These are phyloP conservation scores for Cyclanthera cordifolia DNA, from an alignment of 306 rosid genomes.

Conservation along the genomic window DNA sequence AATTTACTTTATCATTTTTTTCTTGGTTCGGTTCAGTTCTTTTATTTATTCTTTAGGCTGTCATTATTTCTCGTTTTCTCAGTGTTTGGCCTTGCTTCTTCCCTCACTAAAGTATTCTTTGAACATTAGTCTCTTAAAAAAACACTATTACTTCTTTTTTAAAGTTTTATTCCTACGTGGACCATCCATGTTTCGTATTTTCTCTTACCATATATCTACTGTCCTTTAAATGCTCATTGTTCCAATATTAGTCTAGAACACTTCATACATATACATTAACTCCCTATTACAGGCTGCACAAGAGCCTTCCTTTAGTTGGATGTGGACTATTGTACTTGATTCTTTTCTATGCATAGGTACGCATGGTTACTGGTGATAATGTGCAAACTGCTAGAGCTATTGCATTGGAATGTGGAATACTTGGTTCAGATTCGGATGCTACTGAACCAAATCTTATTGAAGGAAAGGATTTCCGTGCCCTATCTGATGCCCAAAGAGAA, in stretches of 20 bases:
- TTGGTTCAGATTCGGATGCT: constrained; percentile 39
- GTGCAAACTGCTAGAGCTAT: constrained; percentile 87
- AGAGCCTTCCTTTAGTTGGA: not conserved
- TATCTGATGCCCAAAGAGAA: constrained; percentile 39
- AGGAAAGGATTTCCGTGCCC: constrained; percentile 64
- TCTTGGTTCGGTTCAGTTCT: not conserved
- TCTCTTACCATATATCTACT: not conserved
- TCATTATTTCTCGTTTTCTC: not conserved
- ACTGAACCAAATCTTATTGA: constrained; percentile 57
- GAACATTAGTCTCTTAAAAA: not conserved
- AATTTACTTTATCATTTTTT: too few species aligned
- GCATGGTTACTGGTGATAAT: constrained; percentile 93
- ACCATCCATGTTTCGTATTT: not conserved
- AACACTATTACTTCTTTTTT: not conserved
- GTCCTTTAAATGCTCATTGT: not conserved
- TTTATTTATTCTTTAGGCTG: not conserved
- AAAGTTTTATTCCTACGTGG: not conserved
- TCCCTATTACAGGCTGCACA: not conserved
- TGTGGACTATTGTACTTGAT: not conserved
- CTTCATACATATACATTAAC: not conserved
- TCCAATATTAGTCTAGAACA: not conserved
- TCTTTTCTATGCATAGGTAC: constrained; percentile 34
- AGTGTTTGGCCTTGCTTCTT: not conserved
- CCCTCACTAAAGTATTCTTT: not conserved
- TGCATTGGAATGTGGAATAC: constrained; percentile 87